phyloP scores from a whole-genome alignment of 768 basidiomycete genomes.

The Suillus paluster region DNA sequence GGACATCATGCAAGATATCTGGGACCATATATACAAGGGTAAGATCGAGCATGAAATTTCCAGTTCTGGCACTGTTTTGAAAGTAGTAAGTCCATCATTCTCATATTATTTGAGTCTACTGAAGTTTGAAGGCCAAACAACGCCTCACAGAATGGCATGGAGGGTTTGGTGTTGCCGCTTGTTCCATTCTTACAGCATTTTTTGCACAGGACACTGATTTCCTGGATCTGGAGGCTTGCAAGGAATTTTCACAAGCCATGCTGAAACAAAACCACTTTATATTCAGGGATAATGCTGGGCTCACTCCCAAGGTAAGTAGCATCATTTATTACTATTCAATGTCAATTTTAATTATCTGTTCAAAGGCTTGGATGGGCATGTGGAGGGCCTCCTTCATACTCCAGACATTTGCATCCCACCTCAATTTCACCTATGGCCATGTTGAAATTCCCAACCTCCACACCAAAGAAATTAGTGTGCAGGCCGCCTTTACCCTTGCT shows the following conservation, averaged over 20 bases:
- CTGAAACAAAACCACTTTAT: not conserved
- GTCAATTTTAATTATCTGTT: too few species aligned
- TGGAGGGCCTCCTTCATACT: too few species aligned
- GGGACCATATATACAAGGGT: not conserved
- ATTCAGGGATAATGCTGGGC: not conserved
- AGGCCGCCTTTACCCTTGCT: too few species aligned
- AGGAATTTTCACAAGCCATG: not conserved
- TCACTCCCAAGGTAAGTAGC: not conserved
- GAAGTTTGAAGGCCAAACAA: not conserved
- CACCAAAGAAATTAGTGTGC: too few species aligned
- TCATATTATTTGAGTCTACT: too few species aligned
- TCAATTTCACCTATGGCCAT: too few species aligned
- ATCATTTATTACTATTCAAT: too few species aligned
- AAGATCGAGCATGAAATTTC: not conserved
- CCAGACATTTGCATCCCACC: too few species aligned
- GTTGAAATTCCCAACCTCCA: too few species aligned
- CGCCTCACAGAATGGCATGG: constrained; percentile 1
- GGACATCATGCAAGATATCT: not conserved
- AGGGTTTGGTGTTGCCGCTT: not conserved
- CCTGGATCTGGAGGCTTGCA: not conserved
- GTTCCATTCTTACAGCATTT: not conserved
- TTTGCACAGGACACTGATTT: not conserved
- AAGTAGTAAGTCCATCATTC: not conserved
- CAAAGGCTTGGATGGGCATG: too few species aligned
- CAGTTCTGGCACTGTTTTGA: not conserved